phyloP scores from a whole-genome alignment of 2,329 filamentous ascomycete species.

The Basipetospora chlamydospora region DNA sequence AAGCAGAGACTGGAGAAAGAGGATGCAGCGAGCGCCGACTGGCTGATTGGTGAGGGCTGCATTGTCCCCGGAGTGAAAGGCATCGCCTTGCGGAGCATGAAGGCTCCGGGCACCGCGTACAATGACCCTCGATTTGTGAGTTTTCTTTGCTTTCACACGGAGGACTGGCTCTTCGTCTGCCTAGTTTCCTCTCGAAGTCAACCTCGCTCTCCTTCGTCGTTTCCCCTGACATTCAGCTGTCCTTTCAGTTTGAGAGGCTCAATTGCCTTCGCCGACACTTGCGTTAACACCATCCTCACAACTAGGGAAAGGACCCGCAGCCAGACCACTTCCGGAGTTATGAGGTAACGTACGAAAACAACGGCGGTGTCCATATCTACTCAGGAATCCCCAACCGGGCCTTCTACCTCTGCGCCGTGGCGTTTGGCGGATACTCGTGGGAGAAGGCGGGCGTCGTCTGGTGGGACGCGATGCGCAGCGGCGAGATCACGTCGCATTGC shows the following conservation, averaged over 20 bases:
- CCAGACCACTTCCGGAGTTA: slow-evolving; percentile 31
- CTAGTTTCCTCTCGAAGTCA: no score
- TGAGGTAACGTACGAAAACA: slow-evolving; percentile 25
- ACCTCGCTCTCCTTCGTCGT: no score
- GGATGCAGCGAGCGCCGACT: slow-evolving; percentile 31
- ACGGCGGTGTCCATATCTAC: slow-evolving; percentile 22
- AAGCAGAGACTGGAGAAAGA: slow-evolving; percentile 36
- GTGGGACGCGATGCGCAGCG: slow-evolving; percentile 31
- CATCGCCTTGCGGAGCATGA: slow-evolving; percentile 38
- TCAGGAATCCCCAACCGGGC: slow-evolving; percentile 5
- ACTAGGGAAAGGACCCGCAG: slow-evolving; percentile 40
- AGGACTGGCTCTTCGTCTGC: no score
- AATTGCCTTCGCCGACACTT: no score
- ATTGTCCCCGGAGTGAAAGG: slow-evolving; percentile 36
- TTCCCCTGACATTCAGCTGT: no score
- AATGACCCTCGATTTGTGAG: slow-evolving; percentile 33
- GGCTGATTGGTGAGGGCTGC: slow-evolving; percentile 39
- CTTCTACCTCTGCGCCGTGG: slow-evolving; percentile 1
- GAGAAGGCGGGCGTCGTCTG: slow-evolving; percentile 4
- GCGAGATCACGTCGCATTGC: slow-evolving; percentile 23
- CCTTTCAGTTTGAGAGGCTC: no score
- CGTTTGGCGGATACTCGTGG: slow-evolving; percentile 5
- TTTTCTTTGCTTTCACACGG: slow-evolving; percentile 6
- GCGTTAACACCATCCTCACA: no score
- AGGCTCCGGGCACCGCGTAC: slow-evolving; percentile 36